Evolutionary conservation across 2,329 filamentous ascomycete genomes (phyloP).

Genomic region (Fusarium brevicatenulatum): DNA sequence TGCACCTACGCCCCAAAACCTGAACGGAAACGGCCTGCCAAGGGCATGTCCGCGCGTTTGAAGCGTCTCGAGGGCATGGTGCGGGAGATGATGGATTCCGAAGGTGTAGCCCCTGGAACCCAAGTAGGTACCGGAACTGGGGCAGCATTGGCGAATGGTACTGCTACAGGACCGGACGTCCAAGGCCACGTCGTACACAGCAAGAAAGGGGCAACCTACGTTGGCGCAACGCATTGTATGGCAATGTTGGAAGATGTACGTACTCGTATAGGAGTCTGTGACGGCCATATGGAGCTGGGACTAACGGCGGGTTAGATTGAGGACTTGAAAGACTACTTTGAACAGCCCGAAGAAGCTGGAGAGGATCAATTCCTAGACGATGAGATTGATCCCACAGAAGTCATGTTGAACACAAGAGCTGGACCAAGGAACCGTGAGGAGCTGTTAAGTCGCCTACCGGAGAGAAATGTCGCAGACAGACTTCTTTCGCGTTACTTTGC

Average conservation of each 20-base stretch:
- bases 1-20: conserved; percentile 63
- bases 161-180: conserved; percentile 35
- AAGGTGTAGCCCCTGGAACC: conserved; percentile 31
- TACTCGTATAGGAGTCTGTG: background rate
- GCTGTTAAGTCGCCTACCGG: conserved; percentile 60
- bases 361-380: conserved; percentile 48
- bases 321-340: conserved; percentile 67
- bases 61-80: conserved; percentile 67
- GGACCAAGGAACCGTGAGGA: conserved; percentile 56
- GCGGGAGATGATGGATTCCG: conserved; percentile 62
- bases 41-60: conserved; percentile 64
- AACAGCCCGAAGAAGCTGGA: conserved; percentile 55
- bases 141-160: conserved; percentile 12
- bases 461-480: conserved; percentile 58
- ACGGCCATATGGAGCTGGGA: background rate
- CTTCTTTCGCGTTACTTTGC: conserved; percentile 65
- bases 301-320: conserved; percentile 58
- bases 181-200: conserved; percentile 58
- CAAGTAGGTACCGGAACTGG: background rate
- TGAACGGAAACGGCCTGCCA: conserved; percentile 52
- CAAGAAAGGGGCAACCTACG: conserved; percentile 59
- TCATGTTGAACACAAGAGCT: conserved; percentile 55
- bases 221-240: conserved; percentile 69
- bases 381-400: conserved; percentile 53
- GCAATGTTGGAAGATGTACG: conserved; percentile 69